Evolutionary conservation across 2,329 filamentous ascomycete species (phyloP).

Genomic region (Alternaria gaisen): DNA sequence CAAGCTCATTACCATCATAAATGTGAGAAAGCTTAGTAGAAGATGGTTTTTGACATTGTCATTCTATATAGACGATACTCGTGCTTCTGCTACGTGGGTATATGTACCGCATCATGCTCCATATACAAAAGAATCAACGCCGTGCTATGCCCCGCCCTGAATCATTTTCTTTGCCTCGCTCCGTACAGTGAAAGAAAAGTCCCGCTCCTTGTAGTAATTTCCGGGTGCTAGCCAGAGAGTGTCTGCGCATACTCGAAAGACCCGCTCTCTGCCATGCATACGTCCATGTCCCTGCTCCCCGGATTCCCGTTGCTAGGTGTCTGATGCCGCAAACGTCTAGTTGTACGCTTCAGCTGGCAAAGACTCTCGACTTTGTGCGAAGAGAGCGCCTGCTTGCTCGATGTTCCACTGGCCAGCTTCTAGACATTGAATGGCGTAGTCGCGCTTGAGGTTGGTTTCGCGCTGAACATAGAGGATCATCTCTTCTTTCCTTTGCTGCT

Average conservation of each 20-base stretch:
- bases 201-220: neutral
- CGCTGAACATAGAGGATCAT: conserved; percentile 75
- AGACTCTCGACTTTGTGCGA: conserved; percentile 74
- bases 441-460: conserved; percentile 79
- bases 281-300: neutral
- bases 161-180: neutral
- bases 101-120: conserved; percentile 3
- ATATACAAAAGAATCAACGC: conserved; percentile 6
- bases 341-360: conserved; percentile 56
- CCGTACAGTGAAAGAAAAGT: neutral
- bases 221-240: neutral
- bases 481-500: conserved; percentile 66
- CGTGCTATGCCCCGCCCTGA: conserved; percentile 1
- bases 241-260: neutral
- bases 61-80: neutral
- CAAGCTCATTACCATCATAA: neutral
- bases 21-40: neutral
- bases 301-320: neutral
- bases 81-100: conserved; percentile 11
- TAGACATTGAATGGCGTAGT: conserved; percentile 84
- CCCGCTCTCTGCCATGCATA: conserved; percentile 1
- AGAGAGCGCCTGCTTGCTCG: conserved; percentile 75
- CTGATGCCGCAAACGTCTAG: conserved; percentile 15
- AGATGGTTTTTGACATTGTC: neutral
- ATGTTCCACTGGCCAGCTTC: conserved; percentile 82